phyloP scores from a whole-genome alignment of 169 alveolate species.

The Eimeria necatrix region DNA sequence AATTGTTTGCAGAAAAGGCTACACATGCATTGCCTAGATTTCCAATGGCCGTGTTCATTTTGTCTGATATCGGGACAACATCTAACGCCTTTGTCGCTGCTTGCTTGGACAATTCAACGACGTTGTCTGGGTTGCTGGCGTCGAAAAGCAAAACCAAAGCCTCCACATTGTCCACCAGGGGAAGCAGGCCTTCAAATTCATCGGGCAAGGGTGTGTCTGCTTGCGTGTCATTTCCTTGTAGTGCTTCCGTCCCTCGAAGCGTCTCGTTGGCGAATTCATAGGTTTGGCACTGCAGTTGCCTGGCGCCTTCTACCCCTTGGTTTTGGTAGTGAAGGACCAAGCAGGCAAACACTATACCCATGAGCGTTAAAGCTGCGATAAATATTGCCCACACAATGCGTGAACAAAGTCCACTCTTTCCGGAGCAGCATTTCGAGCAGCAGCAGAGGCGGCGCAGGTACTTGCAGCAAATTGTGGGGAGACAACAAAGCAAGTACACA shows the following conservation, averaged over 20 bases:
- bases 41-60: background rate
- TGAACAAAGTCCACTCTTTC: slow-evolving; percentile 3
- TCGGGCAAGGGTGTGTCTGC: background rate
- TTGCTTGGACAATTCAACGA: slow-evolving; percentile 40
- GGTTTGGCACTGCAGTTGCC: slow-evolving; percentile 49
- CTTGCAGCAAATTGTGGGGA: slow-evolving; percentile 65
- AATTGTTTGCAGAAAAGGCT: slow-evolving; percentile 22
- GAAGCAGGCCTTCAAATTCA: slow-evolving; percentile 54
- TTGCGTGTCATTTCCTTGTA: background rate
- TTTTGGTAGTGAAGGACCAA: slow-evolving; percentile 23
- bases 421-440: slow-evolving; percentile 39
- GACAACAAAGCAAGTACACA: slow-evolving; percentile 45
- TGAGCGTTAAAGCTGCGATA: slow-evolving; percentile 7
- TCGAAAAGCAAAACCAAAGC: slow-evolving; percentile 55
- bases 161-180: slow-evolving; percentile 15
- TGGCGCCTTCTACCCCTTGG: slow-evolving; percentile 46
- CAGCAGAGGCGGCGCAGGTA: slow-evolving; percentile 58
- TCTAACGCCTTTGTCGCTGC: slow-evolving; percentile 55
- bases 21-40: background rate
- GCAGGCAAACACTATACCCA: slow-evolving; percentile 45
- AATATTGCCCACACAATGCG: slow-evolving; percentile 21
- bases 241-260: slow-evolving; percentile 45
- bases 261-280: slow-evolving; percentile 39
- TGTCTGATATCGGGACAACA: background rate
- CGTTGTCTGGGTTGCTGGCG: slow-evolving; percentile 46